Evolutionary conservation across 2,329 filamentous ascomycete species (phyloP).

Genomic region (Xylaria hypoxylon): DNA sequence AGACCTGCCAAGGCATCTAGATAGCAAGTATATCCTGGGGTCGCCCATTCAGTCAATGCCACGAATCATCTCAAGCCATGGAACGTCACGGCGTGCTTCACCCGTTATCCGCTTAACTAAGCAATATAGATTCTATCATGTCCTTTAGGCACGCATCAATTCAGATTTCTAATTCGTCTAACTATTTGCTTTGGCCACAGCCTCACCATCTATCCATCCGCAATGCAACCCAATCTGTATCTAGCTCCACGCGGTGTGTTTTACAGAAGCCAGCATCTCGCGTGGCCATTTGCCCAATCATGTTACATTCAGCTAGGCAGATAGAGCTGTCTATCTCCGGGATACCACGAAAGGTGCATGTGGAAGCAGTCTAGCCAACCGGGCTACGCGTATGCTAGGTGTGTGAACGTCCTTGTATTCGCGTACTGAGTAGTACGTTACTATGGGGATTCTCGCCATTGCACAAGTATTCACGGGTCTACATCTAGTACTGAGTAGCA

Average conservation of each 20-base stretch:
- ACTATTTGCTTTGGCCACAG: neutral
- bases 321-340: conserved; percentile 7
- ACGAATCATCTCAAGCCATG: conserved; percentile 7
- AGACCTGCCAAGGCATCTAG: conserved; percentile 2
- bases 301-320: neutral
- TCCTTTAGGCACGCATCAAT: conserved; percentile 13
- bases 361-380: conserved; percentile 6
- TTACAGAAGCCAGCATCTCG: conserved; percentile 20
- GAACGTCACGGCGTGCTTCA: conserved; percentile 19
- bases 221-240: conserved; percentile 19
- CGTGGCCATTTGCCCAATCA: conserved; percentile 26
- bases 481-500: conserved; percentile 19
- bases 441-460: neutral
- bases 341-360: conserved; percentile 4
- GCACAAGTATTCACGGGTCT: conserved; percentile 23
- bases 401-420: conserved; percentile 10
- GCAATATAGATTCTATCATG: conserved; percentile 6
- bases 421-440: neutral
- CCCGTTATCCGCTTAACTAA: conserved; percentile 3
- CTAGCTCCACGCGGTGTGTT: conserved; percentile 16
- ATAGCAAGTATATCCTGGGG: conserved; percentile 2
- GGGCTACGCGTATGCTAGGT: conserved; percentile 8
- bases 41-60: conserved; percentile 20
- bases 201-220: conserved; percentile 17
- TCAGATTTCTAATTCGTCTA: conserved; percentile 10